phyloP scores from a whole-genome alignment of 768 basidiomycete species.

The Cytidiella melzeri region DNA sequence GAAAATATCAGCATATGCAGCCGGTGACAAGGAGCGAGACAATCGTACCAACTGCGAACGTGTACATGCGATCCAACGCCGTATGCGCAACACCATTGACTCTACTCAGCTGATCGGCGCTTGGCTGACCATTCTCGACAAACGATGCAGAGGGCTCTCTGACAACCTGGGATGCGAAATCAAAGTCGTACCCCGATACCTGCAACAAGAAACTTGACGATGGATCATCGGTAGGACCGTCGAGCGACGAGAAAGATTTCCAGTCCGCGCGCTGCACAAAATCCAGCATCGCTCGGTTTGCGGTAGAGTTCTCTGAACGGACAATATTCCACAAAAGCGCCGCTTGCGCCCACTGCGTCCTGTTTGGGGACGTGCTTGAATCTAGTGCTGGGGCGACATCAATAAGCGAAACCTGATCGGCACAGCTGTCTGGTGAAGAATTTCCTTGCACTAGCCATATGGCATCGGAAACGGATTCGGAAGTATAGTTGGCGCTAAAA shows the following conservation, averaged over 20 bases:
- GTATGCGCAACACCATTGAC: constrained; percentile 33
- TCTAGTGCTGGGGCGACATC: constrained; percentile 46
- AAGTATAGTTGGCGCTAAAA: constrained; percentile 43
- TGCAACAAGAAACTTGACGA: constrained; percentile 34
- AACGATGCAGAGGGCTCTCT: constrained; percentile 40
- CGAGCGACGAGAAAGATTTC: constrained; percentile 31
- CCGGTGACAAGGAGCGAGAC: too few relatives aligned
- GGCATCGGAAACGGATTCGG: constrained; percentile 36
- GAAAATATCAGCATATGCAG: too few relatives aligned
- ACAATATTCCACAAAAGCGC: constrained; percentile 57
- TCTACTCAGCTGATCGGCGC: constrained; percentile 36
- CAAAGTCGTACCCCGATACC: constrained; percentile 47
- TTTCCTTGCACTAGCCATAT: constrained; percentile 45
- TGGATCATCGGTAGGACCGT: constrained; percentile 33
- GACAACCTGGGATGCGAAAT: constrained; percentile 54
- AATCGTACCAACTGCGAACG: constrained; percentile 52
- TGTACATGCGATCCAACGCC: constrained; percentile 54
- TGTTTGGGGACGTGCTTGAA: constrained; percentile 35
- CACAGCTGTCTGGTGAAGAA: constrained; percentile 39
- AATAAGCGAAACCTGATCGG: constrained; percentile 45
- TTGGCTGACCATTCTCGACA: constrained; percentile 39
- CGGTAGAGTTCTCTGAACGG: constrained; percentile 39
- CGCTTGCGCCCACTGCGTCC: constrained; percentile 51
- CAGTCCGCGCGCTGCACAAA: constrained; percentile 48
- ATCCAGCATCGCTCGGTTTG: constrained; percentile 34